Evolutionary conservation across 2,329 filamentous ascomycete species (phyloP), one percentile per base, ranked within the genome.

Genomic region (Fusarium tricinctum): DNA sequence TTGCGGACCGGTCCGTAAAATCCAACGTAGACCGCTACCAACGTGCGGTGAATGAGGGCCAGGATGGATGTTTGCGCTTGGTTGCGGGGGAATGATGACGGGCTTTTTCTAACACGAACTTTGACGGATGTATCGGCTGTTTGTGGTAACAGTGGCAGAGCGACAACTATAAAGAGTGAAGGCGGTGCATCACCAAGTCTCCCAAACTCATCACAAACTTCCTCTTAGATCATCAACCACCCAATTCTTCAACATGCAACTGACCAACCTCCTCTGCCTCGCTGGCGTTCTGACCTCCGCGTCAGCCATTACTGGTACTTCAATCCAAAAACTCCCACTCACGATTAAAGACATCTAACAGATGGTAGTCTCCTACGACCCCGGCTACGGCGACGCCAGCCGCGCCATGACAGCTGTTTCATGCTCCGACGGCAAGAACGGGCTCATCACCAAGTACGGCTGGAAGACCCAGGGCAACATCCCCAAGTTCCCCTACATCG

Each of bases 371-470:
- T 90, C 89, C 67, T 95, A 90, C 78, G 92, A 94, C 79, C 78
- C 81, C 12, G 88, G 85, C 74, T 96, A 92, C 79, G 92, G 94
- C 71, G 81, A 90, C 59, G 75, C 76, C 20, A 64, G 69, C 61
- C 84, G 88, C 50, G 82, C 85, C 33, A 76, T 94, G 54, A 82
- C 79, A 32, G 78, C 73, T 3, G 84, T 93, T 28, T 76, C 88
- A 61, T 93, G 91, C 84, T 91, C 88, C 20, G 88, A 92, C 74
- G 91, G 91, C 51, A 43, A 66, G 57, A 90, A 92, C 78, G 91
- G 91, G 54, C 83, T 93, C 58, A 86, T 86, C 66, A 88, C 85
- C 70, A 85, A 82, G 71, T 87, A 87, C 80, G 82, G 82, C 69
- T 91, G 86, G 86, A 72, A 78, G 49, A 87, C 79, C 0, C 85